These are phyloP conservation scores for Begonia loranthoides DNA, from an alignment of 306 rosid genomes.

Conservation along the genomic window DNA sequence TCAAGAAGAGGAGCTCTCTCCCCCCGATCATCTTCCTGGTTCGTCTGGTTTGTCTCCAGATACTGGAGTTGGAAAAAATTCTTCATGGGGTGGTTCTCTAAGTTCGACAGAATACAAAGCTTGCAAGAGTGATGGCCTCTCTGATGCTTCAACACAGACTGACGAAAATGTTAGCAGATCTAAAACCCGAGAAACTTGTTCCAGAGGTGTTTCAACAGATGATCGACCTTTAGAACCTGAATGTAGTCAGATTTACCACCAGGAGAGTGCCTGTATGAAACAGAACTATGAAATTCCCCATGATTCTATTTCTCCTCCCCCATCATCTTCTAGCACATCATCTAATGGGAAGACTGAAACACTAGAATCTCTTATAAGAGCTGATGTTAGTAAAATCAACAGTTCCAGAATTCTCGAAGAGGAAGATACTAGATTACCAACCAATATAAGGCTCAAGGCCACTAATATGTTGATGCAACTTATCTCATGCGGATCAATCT, in stretches of 20 bases:
- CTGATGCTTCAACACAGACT: constrained; percentile 90
- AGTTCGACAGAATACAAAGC: constrained; percentile 66
- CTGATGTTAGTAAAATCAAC: constrained; percentile 69
- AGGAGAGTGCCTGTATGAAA: constrained; percentile 20
- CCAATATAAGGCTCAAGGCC: constrained; percentile 51
- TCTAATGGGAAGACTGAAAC: constrained; percentile 79
- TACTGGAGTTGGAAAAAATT: constrained; percentile 39
- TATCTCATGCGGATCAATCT: constrained; percentile 81
- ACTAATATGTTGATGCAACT: constrained; percentile 70
- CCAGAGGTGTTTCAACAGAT: constrained; percentile 85
- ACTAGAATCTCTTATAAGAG: constrained; percentile 77
- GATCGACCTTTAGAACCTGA: constrained; percentile 46
- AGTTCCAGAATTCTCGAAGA: constrained; percentile 68
- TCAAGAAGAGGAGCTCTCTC: constrained; percentile 60
- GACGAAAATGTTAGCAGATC: constrained; percentile 39
- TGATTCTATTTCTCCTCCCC: constrained; percentile 44
- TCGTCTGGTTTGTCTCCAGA: constrained; percentile 55
- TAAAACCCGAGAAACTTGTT: constrained; percentile 47
- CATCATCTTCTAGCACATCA: constrained; percentile 42
- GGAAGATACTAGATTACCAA: constrained; percentile 44
- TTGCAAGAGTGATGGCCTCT: constrained; percentile 55
- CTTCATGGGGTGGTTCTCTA: constrained; percentile 38
- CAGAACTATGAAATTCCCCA: constrained; percentile 34
- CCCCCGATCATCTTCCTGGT: constrained; percentile 23
- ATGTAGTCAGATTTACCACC: constrained; percentile 24